These are phyloP conservation scores for Pleurotus tuber-regium DNA, from an alignment of 768 basidiomycete genomes.

Conservation along the genomic window DNA sequence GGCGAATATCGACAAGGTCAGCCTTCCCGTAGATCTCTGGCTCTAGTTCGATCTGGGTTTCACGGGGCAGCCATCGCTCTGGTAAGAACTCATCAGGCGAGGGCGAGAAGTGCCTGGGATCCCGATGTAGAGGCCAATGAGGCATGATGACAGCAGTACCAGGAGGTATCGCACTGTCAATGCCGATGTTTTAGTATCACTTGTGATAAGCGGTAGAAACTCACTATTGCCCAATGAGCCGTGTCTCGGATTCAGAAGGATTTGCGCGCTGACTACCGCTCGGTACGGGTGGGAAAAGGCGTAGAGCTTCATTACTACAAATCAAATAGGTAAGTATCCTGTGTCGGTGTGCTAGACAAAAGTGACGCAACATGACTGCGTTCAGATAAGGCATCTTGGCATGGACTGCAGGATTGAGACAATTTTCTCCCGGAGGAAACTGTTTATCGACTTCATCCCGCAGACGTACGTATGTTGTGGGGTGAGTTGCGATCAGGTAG, in stretches of 20 bases:
- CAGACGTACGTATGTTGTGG: conserved; percentile 31
- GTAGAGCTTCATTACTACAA: conserved; percentile 43
- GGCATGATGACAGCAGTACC: conserved; percentile 39
- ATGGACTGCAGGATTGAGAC: conserved; percentile 20
- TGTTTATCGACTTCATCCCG: conserved; percentile 38
- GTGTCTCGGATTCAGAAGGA: conserved; percentile 19
- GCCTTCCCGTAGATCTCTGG: conserved; percentile 28
- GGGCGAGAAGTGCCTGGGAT: conserved; percentile 43
- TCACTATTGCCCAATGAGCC: conserved; percentile 39
- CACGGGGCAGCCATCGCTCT: conserved; percentile 36
- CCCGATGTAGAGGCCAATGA: conserved; percentile 39
- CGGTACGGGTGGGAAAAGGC: conserved; percentile 45
- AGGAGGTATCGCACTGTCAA: conserved; percentile 37
- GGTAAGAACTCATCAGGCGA: conserved; percentile 35
- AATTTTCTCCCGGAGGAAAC: conserved; percentile 21
- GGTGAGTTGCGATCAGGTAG: conserved; percentile 37
- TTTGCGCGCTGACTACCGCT: conserved; percentile 23
- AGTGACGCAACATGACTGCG: conserved; percentile 33
- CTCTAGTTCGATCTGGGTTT: conserved; percentile 24
- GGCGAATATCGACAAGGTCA: conserved; percentile 16
- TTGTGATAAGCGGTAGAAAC: conserved; percentile 12
- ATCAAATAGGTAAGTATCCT: no score
- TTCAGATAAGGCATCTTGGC: conserved; percentile 23
- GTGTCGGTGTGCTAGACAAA: no score
- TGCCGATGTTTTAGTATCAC: neutral